Evolutionary conservation across 2,329 filamentous ascomycete genomes (phyloP).

Genomic region (Colletotrichum agaves): DNA sequence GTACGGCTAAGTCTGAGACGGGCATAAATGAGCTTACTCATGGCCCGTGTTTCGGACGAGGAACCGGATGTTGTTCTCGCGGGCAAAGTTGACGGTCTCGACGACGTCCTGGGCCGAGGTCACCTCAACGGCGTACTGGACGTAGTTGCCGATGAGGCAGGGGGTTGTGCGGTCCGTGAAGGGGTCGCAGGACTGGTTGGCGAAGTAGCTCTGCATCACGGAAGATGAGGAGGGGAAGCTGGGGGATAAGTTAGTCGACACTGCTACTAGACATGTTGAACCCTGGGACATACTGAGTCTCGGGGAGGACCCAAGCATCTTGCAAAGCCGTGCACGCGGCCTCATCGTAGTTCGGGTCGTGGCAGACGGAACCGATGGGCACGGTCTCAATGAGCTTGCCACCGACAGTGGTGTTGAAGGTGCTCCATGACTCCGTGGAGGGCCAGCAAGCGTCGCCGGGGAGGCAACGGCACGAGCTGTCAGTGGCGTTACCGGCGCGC

Average conservation of each 20-base stretch:
- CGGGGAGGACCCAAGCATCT: conserved; percentile 47
- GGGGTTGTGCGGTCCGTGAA: conserved; percentile 49
- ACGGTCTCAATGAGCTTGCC: conserved; percentile 62
- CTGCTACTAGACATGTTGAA: background rate
- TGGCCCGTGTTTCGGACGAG: conserved; percentile 49
- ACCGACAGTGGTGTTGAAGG: conserved; percentile 62
- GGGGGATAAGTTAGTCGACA: background rate
- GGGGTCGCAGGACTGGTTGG: conserved; percentile 52
- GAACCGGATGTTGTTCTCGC: conserved; percentile 50
- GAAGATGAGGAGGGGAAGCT: conserved; percentile 52
- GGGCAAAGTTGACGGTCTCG: conserved; percentile 50
- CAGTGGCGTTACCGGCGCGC: conserved; percentile 21
- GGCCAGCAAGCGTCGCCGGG: conserved; percentile 69
- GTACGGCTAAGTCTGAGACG: conserved; percentile 39
- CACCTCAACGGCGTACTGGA: conserved; percentile 52
- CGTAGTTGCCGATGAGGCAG: conserved; percentile 57
- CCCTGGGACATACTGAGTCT: conserved; percentile 47
- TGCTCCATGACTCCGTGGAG: conserved; percentile 53
- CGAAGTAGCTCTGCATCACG: conserved; percentile 52
- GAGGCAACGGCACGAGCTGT: conserved; percentile 53
- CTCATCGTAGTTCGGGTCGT: conserved; percentile 58
- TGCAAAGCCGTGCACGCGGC: conserved; percentile 53
- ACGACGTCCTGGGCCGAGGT: conserved; percentile 45
- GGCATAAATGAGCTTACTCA: conserved; percentile 39
- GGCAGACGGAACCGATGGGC: conserved; percentile 64